phyloP scores from a whole-genome alignment of 768 basidiomycete genomes.

The Clavulina sp. region DNA sequence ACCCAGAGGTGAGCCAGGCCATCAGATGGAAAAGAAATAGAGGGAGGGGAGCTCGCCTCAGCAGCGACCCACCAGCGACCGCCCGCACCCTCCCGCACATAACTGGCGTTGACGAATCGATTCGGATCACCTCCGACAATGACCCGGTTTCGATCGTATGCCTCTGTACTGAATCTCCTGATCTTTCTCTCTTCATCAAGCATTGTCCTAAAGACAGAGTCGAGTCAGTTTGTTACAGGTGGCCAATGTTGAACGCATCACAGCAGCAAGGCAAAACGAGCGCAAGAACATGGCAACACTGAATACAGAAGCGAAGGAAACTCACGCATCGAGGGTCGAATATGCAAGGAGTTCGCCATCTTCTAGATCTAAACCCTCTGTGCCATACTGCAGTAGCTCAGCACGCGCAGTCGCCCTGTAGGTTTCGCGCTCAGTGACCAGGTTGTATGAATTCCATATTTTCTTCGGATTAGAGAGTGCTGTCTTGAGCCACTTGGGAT shows the following conservation, averaged over 20 bases:
- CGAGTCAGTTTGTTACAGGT: too few relatives aligned
- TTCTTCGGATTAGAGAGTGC: neutral
- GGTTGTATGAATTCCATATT: neutral
- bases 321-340: too few relatives aligned
- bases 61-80: slow-evolving; percentile 72
- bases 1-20: too few relatives aligned
- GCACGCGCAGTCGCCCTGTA: neutral
- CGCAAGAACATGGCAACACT: too few relatives aligned
- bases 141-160: slow-evolving; percentile 71
- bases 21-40: too few relatives aligned
- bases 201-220: neutral
- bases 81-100: slow-evolving; percentile 61
- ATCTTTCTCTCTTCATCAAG: neutral
- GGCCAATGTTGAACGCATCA: too few relatives aligned
- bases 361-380: neutral
- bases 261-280: too few relatives aligned
- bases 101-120: slow-evolving; percentile 68
- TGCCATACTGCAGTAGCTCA: neutral
- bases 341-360: neutral
- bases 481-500: neutral
- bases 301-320: too few relatives aligned
- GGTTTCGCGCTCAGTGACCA: neutral
- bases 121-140: slow-evolving; percentile 22
- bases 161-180: slow-evolving; percentile 26
- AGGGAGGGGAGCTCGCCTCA: slow-evolving; percentile 23